phyloP scores from a whole-genome alignment of 2,329 filamentous ascomycete species.

The Colletotrichum musae region DNA sequence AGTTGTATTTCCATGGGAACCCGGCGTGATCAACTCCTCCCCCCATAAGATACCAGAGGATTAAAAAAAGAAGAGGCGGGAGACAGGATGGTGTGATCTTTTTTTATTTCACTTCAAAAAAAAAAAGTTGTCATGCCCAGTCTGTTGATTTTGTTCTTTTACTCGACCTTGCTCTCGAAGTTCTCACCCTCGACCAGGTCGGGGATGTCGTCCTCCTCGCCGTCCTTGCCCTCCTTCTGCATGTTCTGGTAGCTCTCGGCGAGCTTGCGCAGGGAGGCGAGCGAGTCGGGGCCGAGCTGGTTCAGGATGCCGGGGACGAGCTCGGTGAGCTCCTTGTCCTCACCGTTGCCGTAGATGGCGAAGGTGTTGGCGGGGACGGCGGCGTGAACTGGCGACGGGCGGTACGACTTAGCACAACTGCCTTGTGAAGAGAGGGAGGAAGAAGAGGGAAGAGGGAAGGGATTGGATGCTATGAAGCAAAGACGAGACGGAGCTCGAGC shows the following conservation, averaged over 20 bases:
- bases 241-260: constrained; percentile 99
- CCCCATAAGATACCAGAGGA: constrained; percentile 3
- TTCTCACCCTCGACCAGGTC: constrained; percentile 97
- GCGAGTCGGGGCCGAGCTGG: constrained; percentile 98
- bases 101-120: constrained; percentile 40
- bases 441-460: too few relatives aligned
- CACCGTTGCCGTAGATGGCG: constrained; percentile 98
- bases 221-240: constrained; percentile 91
- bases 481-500: not conserved
- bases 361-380: constrained; percentile 99
- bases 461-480: not conserved
- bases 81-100: too few relatives aligned
- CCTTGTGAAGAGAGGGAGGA: not conserved
- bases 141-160: constrained; percentile 53
- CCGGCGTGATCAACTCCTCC: constrained; percentile 20
- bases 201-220: constrained; percentile 93
- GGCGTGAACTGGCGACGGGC: constrained; percentile 81
- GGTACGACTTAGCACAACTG: not conserved
- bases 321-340: constrained; percentile 99
- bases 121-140: constrained; percentile 18
- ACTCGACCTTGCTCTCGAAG: constrained; percentile 98
- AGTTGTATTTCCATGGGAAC: constrained; percentile 13
- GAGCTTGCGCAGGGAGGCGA: constrained; percentile 97
- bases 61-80: not conserved
- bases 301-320: constrained; percentile 99